A percentile compares a stretch with the other conserved stretches of the same genome.
Evolutionary conservation across 495 filamentous ascomycete genomes (phyloP).

Genomic region (Penicillium steckii): DNA sequence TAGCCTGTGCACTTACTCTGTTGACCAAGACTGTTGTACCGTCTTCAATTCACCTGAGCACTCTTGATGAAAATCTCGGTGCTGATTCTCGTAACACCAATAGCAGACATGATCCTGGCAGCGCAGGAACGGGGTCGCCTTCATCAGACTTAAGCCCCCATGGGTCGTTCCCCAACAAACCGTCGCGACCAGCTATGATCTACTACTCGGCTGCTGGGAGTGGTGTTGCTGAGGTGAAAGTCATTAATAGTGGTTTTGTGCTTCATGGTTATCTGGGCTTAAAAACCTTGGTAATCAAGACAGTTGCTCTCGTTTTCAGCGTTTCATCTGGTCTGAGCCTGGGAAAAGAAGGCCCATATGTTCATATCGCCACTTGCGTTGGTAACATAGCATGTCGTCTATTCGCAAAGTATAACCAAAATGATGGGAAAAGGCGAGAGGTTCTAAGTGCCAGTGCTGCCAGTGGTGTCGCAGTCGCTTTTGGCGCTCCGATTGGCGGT

Average conservation of each 20-base stretch:
- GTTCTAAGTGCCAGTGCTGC: conserved; percentile 90
- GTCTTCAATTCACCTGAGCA: conserved; percentile 79
- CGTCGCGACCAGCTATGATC: conserved; percentile 65
- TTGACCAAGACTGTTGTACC: conserved; percentile 89
- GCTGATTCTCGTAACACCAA: conserved; percentile 47
- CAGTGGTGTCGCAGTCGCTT: conserved; percentile 91
- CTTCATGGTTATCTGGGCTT: conserved; percentile 92
- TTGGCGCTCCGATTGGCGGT: conserved; percentile 89
- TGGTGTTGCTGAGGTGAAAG: conserved; percentile 95
- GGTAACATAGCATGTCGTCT: conserved; percentile 93
- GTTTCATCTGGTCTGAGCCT: conserved; percentile 90
- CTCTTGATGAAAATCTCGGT: conserved; percentile 79
- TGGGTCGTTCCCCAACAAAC: conserved; percentile 25
- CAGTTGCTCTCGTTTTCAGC: conserved; percentile 76
- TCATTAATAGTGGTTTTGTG: conserved; percentile 96
- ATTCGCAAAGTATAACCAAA: conserved; percentile 89
- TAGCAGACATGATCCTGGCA: conserved; percentile 29
- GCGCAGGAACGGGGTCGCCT: conserved; percentile 34
- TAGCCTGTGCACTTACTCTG: conserved; percentile 77
- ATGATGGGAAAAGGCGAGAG: conserved; percentile 89
- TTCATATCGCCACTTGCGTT: conserved; percentile 94
- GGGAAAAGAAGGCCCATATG: conserved; percentile 96
- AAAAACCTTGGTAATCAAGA: conserved; percentile 86
- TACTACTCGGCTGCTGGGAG: conserved; percentile 97
- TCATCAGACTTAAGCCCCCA: conserved; percentile 31